phyloP scores from a whole-genome alignment of 768 basidiomycete genomes.

The Austroboletus eburneus region DNA sequence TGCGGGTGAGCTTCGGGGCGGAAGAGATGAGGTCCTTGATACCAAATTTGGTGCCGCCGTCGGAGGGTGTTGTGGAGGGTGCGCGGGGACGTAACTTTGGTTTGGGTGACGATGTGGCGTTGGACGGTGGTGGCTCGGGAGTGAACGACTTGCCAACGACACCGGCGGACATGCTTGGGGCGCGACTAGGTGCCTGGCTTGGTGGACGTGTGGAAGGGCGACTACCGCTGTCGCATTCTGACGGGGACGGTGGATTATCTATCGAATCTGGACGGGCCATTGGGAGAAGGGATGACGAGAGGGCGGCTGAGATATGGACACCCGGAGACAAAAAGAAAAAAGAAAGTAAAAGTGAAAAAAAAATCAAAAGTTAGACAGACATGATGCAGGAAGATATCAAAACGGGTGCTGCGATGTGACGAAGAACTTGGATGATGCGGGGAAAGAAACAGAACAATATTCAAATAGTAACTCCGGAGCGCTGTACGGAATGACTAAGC shows the following conservation, averaged over 20 bases:
- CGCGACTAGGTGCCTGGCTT: constrained; percentile 49
- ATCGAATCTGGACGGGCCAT: constrained; percentile 37
- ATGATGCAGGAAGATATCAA: background rate
- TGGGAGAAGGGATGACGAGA: constrained; percentile 13
- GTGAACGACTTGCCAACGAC: constrained; percentile 30
- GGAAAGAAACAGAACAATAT: constrained; percentile 10
- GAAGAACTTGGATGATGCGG: constrained; percentile 12
- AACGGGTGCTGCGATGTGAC: constrained; percentile 4
- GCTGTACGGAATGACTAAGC: constrained; percentile 24
- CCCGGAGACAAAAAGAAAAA: too few relatives aligned
- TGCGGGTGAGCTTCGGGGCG: constrained; percentile 73
- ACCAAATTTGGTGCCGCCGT: constrained; percentile 69
- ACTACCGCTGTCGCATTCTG: constrained; percentile 59
- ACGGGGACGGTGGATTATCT: constrained; percentile 47
- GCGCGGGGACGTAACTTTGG: constrained; percentile 32
- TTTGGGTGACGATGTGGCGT: constrained; percentile 19
- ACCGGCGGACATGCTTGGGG: constrained; percentile 35
- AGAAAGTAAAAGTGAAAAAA: too few relatives aligned
- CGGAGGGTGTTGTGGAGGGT: constrained; percentile 50
- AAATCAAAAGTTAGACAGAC: too few relatives aligned
- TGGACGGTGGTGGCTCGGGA: constrained; percentile 29
- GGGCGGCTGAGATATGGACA: background rate
- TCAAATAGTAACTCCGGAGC: constrained; percentile 3
- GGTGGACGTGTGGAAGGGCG: constrained; percentile 59
- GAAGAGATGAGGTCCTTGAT: constrained; percentile 75